A percentile compares a stretch with the other conserved stretches of the same genome.
phyloP scores from a whole-genome alignment of 2,329 filamentous ascomycete species.

The Raffaelea deltoideospora region DNA sequence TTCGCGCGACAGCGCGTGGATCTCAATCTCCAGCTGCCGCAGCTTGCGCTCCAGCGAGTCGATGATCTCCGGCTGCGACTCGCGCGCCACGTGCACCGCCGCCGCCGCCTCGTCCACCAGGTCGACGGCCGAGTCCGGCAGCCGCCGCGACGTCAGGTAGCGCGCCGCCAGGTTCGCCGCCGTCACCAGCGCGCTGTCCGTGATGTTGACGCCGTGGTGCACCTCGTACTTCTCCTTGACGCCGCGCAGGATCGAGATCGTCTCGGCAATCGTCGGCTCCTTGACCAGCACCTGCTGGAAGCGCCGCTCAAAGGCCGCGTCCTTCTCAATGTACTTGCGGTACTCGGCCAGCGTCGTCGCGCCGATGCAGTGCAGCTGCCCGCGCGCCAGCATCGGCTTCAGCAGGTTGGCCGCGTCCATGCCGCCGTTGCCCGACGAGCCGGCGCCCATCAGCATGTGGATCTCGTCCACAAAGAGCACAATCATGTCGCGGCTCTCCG shows the following conservation, averaged over 20 bases:
- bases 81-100: slow-evolving; percentile 86
- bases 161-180: slow-evolving; percentile 83
- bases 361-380: slow-evolving; percentile 94
- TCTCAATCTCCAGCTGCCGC: slow-evolving; percentile 91
- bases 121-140: slow-evolving; percentile 94
- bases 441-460: slow-evolving; percentile 94
- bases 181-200: slow-evolving; percentile 83
- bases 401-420: slow-evolving; percentile 98
- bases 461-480: slow-evolving; percentile 98
- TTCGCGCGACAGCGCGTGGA: slow-evolving; percentile 84
- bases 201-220: slow-evolving; percentile 93
- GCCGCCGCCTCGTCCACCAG: slow-evolving; percentile 92
- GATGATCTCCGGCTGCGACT: slow-evolving; percentile 91
- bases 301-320: slow-evolving; percentile 91
- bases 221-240: slow-evolving; percentile 97
- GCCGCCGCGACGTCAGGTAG: slow-evolving; percentile 77
- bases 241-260: slow-evolving; percentile 93
- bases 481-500: slow-evolving; percentile 89
- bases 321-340: slow-evolving; percentile 98
- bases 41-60: slow-evolving; percentile 85
- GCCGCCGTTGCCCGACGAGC: slow-evolving; percentile 83
- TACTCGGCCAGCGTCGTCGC: slow-evolving; percentile 93
- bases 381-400: slow-evolving; percentile 95
- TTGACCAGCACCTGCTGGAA: slow-evolving; percentile 98
- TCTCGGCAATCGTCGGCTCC: slow-evolving; percentile 77